These are phyloP conservation scores for Luffa acutangula DNA, from an alignment of 306 rosid species.

Conservation along the genomic window DNA sequence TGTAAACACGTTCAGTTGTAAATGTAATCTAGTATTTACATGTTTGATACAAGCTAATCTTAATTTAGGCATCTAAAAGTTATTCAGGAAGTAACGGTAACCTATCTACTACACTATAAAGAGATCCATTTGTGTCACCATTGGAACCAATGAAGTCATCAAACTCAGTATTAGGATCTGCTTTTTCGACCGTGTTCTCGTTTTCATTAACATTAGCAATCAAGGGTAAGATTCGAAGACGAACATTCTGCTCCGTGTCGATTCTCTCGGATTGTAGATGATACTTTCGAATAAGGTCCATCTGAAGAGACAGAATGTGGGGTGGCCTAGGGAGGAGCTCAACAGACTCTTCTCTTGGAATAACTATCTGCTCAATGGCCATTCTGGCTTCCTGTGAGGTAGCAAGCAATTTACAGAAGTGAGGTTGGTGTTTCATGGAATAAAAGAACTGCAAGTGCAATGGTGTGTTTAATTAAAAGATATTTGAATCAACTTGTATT, in stretches of 20 bases:
- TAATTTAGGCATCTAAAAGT: background rate
- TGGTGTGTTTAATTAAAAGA: background rate
- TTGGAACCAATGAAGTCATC: slow-evolving; percentile 33
- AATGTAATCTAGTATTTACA: background rate
- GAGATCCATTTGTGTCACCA: slow-evolving; percentile 40
- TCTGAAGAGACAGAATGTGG: slow-evolving; percentile 47
- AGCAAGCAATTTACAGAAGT: background rate
- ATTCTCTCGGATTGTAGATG: slow-evolving; percentile 47
- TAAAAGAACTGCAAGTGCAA: background rate
- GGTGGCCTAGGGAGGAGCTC: slow-evolving; percentile 76
- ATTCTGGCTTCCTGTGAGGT: slow-evolving; percentile 74
- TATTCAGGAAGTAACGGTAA: slow-evolving; percentile 73
- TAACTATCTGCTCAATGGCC: slow-evolving; percentile 71
- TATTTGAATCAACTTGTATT: background rate
- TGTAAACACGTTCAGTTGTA: background rate
- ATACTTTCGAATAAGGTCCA: slow-evolving; percentile 57
- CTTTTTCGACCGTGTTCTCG: slow-evolving; percentile 9
- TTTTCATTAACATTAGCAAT: slow-evolving; percentile 20
- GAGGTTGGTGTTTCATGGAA: background rate
- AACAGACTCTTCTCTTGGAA: slow-evolving; percentile 64
- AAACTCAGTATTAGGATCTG: slow-evolving; percentile 21
- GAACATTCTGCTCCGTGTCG: slow-evolving; percentile 23
- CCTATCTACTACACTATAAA: slow-evolving; percentile 29
- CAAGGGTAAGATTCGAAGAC: slow-evolving; percentile 60
- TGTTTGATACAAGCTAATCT: background rate